Conservation (phyloP, 106 monocot species). For the Apostasia shenzhenica region DNA sequence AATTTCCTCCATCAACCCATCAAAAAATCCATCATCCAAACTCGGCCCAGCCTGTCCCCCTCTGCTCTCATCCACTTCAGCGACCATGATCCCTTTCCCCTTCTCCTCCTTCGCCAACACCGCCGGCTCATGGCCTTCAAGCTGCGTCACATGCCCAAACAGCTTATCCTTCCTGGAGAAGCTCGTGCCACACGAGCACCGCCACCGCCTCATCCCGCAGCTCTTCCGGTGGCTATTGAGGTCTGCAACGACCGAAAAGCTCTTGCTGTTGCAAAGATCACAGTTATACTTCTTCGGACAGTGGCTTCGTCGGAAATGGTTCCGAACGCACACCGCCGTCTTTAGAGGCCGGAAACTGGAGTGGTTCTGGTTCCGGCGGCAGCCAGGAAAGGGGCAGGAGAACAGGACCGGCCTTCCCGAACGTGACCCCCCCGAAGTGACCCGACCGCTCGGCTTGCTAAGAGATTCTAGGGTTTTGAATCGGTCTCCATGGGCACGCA, state of each 20-base stretch:
- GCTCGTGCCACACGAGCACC: constrained; percentile 64
- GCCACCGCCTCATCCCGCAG: constrained; percentile 49
- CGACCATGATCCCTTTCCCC: constrained; percentile 1
- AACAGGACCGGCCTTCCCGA: constrained; percentile 10
- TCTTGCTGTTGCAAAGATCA: constrained; percentile 41
- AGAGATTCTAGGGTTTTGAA: constrained; percentile 52
- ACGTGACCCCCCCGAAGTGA: neutral
- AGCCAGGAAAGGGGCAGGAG: constrained; percentile 53
- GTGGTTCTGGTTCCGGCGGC: constrained; percentile 58
- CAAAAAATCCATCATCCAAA: constrained; percentile 15
- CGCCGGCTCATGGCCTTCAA: constrained; percentile 53
- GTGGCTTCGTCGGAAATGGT: constrained; percentile 60
- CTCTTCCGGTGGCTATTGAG: constrained; percentile 46
- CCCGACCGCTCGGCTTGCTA: constrained; percentile 11
- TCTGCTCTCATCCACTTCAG: neutral
- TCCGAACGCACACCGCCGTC: constrained; percentile 50
- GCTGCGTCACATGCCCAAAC: constrained; percentile 53
- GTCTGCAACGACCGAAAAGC: constrained; percentile 54
- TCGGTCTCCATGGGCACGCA: constrained; percentile 61
- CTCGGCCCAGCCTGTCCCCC: constrained; percentile 5
- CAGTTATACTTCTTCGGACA: constrained; percentile 59
- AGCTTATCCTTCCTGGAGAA: constrained; percentile 84
- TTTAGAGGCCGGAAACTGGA: constrained; percentile 49
- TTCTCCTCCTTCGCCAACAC: constrained; percentile 4
- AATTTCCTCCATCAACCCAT: constrained; percentile 19